Conservation (phyloP, 352 stramenopile species). For the Globisporangium cylindrosporum region DNA sequence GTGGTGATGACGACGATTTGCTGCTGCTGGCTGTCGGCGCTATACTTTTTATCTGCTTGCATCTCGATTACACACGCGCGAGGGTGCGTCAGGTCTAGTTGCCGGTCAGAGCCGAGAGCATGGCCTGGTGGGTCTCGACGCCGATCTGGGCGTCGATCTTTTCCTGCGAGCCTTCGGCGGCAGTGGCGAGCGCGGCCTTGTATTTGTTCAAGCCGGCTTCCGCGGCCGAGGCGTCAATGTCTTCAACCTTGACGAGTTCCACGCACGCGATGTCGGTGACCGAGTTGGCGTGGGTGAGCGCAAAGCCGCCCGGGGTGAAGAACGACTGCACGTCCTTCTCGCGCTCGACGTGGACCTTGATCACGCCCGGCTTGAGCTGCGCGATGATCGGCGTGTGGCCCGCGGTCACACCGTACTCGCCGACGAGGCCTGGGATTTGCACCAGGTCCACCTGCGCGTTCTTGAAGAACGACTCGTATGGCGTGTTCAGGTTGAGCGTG, state of each 20-base stretch:
- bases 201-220: conserved; percentile 90
- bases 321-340: conserved; percentile 94
- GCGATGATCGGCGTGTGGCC: conserved; percentile 96
- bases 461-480: conserved; percentile 82
- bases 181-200: conserved; percentile 80
- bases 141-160: conserved; percentile 95
- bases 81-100: conserved; percentile 32
- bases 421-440: conserved; percentile 93
- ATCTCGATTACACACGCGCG: background rate
- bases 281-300: conserved; percentile 95
- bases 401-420: conserved; percentile 97
- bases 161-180: conserved; percentile 84
- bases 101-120: conserved; percentile 86
- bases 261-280: conserved; percentile 96
- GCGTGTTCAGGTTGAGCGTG: conserved; percentile 82
- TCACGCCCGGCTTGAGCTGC: conserved; percentile 96
- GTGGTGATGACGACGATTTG: background rate
- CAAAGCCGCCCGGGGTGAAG: conserved; percentile 97
- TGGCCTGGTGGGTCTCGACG: conserved; percentile 92
- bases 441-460: conserved; percentile 87
- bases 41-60: conserved; percentile 8
- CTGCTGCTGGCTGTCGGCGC: conserved; percentile 1
- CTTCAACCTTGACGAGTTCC: conserved; percentile 96
- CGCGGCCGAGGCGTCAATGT: conserved; percentile 91
- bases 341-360: conserved; percentile 82